Percentiles rank a stretch among this genome's conserved stretches.
These are phyloP conservation scores for Melanogaster broomeanus DNA, from an alignment of 768 basidiomycete species.

Conservation along the genomic window DNA sequence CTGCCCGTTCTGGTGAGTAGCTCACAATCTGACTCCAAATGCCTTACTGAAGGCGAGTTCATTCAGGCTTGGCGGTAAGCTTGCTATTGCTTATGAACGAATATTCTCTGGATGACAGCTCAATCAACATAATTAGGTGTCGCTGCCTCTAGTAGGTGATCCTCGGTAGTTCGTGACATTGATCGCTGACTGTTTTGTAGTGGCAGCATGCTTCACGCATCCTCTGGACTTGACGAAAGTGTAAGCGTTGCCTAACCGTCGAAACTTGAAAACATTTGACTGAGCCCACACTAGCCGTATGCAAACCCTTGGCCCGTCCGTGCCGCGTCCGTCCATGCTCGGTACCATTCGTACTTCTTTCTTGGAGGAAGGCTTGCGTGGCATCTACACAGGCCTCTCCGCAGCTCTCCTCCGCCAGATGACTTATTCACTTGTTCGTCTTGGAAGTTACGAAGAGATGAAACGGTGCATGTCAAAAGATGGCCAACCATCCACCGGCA, in stretches of 20 bases:
- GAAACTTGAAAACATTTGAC: not conserved
- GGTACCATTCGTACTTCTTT: conserved; percentile 66
- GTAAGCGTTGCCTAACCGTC: conserved; percentile 38
- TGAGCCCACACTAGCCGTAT: conserved; percentile 56
- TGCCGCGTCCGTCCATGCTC: conserved; percentile 63
- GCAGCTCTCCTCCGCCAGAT: conserved; percentile 87
- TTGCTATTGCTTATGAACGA: not conserved
- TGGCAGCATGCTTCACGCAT: conserved; percentile 82
- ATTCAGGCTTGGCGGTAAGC: conserved; percentile 62
- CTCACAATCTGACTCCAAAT: not conserved
- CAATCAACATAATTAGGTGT: conserved; percentile 42
- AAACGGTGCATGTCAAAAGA: conserved; percentile 56
- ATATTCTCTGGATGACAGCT: conserved; percentile 7
- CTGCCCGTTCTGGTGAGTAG: conserved; percentile 35
- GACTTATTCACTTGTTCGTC: conserved; percentile 85
- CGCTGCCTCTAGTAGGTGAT: conserved; percentile 59
- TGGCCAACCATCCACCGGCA: conserved; percentile 52
- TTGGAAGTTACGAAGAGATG: conserved; percentile 81
- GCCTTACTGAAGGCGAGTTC: conserved; percentile 1
- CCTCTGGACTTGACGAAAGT: conserved; percentile 87
- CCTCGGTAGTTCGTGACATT: not conserved
- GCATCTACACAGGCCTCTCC: conserved; percentile 79
- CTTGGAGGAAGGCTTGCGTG: conserved; percentile 64
- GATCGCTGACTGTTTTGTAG: conserved; percentile 36
- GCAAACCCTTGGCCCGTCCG: conserved; percentile 64